Evolutionary conservation across 345 rosid species (phyloP).

Genomic region (Dipteronia sinensis): DNA sequence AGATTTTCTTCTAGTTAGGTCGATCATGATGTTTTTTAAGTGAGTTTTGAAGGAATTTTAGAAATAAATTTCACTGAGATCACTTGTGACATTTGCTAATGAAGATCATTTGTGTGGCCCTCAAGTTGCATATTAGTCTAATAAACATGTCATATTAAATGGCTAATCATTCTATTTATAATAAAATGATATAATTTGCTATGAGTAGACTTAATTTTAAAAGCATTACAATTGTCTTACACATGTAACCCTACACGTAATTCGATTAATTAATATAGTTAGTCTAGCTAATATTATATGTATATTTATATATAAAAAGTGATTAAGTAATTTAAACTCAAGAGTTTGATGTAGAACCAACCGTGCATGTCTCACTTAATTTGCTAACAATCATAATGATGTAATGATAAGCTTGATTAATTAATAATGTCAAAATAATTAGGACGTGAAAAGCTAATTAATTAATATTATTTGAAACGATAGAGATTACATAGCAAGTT

Average conservation of each 20-base stretch:
- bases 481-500: neutral
- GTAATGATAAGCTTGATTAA: neutral
- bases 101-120: neutral
- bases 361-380: neutral
- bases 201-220: neutral
- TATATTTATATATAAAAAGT: neutral
- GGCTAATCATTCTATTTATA: neutral
- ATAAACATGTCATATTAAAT: neutral
- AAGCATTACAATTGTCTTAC: neutral
- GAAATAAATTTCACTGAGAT: neutral
- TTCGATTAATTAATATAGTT: neutral
- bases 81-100: neutral
- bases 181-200: neutral
- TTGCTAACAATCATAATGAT: neutral
- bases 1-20: no score
- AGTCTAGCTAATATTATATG: neutral
- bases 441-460: neutral
- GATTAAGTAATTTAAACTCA: neutral
- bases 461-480: neutral
- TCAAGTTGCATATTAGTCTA: slow-evolving; percentile 2
- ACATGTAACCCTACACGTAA: neutral
- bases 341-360: slow-evolving; percentile 1
- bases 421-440: neutral
- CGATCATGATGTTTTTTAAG: no score
- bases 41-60: neutral